Percentiles rank a stretch among this genome's conserved stretches.
Conservation (phyloP, 106 monocot genomes). For the Dactylorhiza incarnata region DNA sequence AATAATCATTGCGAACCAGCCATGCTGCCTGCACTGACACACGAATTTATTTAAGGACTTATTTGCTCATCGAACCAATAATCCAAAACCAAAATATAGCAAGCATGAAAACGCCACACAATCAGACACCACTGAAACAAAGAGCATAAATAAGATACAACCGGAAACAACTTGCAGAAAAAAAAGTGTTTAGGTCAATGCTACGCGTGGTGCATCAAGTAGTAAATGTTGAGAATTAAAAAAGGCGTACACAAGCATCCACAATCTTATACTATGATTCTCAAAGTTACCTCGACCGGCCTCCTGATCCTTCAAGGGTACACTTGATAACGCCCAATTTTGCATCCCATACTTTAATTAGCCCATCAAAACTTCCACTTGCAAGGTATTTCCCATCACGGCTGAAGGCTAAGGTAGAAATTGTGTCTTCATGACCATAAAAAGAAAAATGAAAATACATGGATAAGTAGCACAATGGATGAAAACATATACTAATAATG, state of each 20-base stretch:
- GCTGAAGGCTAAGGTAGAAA: conserved; percentile 69
- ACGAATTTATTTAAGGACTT: no score
- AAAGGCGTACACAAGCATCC: neutral
- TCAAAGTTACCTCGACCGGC: conserved; percentile 54
- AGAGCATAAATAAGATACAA: no score
- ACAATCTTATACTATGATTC: neutral
- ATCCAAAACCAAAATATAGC: no score
- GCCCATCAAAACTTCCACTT: conserved; percentile 82
- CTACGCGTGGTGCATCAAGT: no score
- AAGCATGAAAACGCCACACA: no score
- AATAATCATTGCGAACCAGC: no score
- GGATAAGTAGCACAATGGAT: neutral
- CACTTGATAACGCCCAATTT: conserved; percentile 26
- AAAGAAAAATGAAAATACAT: conserved; percentile 1
- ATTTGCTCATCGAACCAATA: no score
- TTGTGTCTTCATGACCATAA: conserved; percentile 69
- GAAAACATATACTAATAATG: neutral
- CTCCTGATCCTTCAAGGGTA: conserved; percentile 69
- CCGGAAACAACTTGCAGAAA: no score
- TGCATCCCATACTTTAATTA: conserved; percentile 68
- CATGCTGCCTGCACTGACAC: no score
- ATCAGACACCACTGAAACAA: no score
- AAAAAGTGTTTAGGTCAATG: no score
- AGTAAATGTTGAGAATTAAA: neutral
- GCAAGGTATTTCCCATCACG: conserved; percentile 74